Conservation (phyloP, 2,329 filamentous ascomycete genomes). For the Raffaelea ambrosiae region DNA sequence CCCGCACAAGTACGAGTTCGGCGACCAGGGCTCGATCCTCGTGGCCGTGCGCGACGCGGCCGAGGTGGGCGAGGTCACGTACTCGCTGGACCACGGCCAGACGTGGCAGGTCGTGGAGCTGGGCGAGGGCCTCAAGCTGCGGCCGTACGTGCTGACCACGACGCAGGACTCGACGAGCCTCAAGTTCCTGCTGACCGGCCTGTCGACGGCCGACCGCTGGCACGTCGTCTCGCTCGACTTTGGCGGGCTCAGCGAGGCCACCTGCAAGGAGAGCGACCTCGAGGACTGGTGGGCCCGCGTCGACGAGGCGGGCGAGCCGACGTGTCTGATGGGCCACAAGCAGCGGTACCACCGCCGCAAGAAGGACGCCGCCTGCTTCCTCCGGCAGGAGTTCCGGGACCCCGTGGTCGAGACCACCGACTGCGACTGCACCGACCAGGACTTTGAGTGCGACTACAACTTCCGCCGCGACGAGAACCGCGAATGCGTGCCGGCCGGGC, state of each 20-base stretch:
- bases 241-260: constrained; percentile 65
- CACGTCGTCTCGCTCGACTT: constrained; percentile 77
- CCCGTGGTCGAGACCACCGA: constrained; percentile 59
- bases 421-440: constrained; percentile 73
- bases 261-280: constrained; percentile 71
- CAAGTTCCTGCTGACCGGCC: constrained; percentile 74
- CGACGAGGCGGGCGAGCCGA: constrained; percentile 70
- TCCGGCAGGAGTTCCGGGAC: constrained; percentile 78
- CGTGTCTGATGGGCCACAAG: constrained; percentile 92
- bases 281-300: constrained; percentile 83
- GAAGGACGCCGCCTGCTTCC: constrained; percentile 79
- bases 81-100: constrained; percentile 84
- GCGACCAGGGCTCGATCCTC: constrained; percentile 83
- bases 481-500: constrained; percentile 58
- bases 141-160: constrained; percentile 70
- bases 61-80: constrained; percentile 52
- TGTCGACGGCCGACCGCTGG: constrained; percentile 38
- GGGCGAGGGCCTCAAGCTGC: constrained; percentile 56
- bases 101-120: constrained; percentile 69
- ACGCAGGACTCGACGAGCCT: constrained; percentile 87
- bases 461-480: constrained; percentile 61
- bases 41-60: constrained; percentile 72
- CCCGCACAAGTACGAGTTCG: constrained; percentile 93
- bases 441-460: constrained; percentile 97
- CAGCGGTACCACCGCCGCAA: constrained; percentile 82